Percentiles rank a stretch among this genome's conserved stretches.
Evolutionary conservation across 768 basidiomycete genomes (phyloP).

Genomic region (Hysterangium stoloniferum): DNA sequence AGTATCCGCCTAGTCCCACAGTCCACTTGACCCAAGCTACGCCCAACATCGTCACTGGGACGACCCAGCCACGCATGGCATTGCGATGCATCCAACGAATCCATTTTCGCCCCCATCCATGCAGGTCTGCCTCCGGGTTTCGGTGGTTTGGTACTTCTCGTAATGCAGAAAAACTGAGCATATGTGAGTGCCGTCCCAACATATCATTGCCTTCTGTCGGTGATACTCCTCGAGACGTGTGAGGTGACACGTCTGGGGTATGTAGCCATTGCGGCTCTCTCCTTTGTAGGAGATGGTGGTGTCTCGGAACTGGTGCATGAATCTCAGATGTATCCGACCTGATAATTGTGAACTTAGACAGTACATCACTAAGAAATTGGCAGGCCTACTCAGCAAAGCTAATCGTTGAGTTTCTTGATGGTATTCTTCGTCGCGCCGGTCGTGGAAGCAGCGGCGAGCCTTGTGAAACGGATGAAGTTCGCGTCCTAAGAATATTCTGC

Average conservation of each 20-base stretch:
- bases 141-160: slow-evolving; percentile 9
- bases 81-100: slow-evolving; percentile 75
- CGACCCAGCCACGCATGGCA: slow-evolving; percentile 49
- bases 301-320: slow-evolving; percentile 56
- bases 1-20: slow-evolving; percentile 72
- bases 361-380: background rate
- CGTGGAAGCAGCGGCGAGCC: background rate
- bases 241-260: slow-evolving; percentile 36
- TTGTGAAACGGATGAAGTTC: background rate
- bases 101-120: slow-evolving; percentile 52
- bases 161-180: slow-evolving; percentile 12
- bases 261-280: slow-evolving; percentile 57
- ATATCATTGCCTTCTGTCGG: slow-evolving; percentile 21
- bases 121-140: slow-evolving; percentile 18
- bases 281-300: slow-evolving; percentile 50
- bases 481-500: background rate
- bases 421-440: slow-evolving; percentile 2
- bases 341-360: slow-evolving; percentile 20
- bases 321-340: slow-evolving; percentile 36
- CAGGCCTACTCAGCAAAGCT: slow-evolving; percentile 7
- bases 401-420: slow-evolving; percentile 7
- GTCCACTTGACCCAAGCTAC: slow-evolving; percentile 57
- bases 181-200: slow-evolving; percentile 4
- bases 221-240: slow-evolving; percentile 40
- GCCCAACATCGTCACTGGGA: slow-evolving; percentile 46